These are phyloP conservation scores for Apiospora arundinis DNA, from an alignment of 2,329 filamentous ascomycete genomes.

Conservation along the genomic window DNA sequence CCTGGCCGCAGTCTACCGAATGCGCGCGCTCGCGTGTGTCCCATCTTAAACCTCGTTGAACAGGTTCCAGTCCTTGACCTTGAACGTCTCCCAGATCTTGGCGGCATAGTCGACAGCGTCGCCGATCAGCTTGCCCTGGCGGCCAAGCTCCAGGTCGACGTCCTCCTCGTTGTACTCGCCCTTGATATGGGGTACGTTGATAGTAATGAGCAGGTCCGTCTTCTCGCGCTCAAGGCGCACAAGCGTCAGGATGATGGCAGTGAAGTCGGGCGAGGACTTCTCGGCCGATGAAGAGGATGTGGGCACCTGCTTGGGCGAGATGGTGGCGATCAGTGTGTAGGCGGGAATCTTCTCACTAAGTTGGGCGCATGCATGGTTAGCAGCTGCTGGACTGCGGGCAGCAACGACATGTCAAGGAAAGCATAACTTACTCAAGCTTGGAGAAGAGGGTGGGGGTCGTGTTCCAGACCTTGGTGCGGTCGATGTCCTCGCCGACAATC, in stretches of 20 bases:
- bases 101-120: slow-evolving; percentile 72
- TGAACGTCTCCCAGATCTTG: slow-evolving; percentile 73
- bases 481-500: slow-evolving; percentile 67
- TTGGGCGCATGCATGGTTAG: slow-evolving; percentile 23
- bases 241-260: slow-evolving; percentile 78
- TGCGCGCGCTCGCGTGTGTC: not conserved
- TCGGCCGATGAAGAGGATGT: slow-evolving; percentile 41
- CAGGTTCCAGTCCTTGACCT: slow-evolving; percentile 80
- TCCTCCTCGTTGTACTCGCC: slow-evolving; percentile 77
- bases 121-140: slow-evolving; percentile 71
- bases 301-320: slow-evolving; percentile 50
- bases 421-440: slow-evolving; percentile 55
- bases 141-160: slow-evolving; percentile 70
- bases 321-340: slow-evolving; percentile 74
- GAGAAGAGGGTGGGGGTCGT: slow-evolving; percentile 66
- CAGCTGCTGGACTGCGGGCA: not conserved
- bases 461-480: slow-evolving; percentile 71
- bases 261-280: slow-evolving; percentile 64
- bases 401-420: slow-evolving; percentile 23
- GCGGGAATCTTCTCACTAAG: slow-evolving; percentile 60
- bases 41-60: slow-evolving; percentile 57
- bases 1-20: not conserved
- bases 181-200: slow-evolving; percentile 86
- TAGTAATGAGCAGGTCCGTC: slow-evolving; percentile 83
- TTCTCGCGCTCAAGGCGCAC: slow-evolving; percentile 75